phyloP scores from a whole-genome alignment of 164 flowering plant genomes.

The Stephania japonica region DNA sequence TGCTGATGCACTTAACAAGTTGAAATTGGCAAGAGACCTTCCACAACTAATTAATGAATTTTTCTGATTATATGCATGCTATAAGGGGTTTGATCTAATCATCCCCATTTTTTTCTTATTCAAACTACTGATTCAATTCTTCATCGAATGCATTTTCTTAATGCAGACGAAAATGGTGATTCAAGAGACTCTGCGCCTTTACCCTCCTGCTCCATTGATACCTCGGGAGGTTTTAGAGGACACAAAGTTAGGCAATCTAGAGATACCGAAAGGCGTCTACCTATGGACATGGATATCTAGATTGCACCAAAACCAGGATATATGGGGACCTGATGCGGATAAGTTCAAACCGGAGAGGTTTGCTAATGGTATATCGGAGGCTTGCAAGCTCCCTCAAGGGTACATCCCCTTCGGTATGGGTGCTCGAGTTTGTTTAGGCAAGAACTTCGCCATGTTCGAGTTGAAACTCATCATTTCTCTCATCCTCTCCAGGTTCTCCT shows the following conservation, averaged over 20 bases:
- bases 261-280: conserved; percentile 22
- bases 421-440: conserved; percentile 13
- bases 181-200: conserved; percentile 26
- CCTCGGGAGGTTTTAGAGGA: conserved; percentile 20
- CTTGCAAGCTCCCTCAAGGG: conserved; percentile 10
- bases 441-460: conserved; percentile 16
- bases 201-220: conserved; percentile 17
- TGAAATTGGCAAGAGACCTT: conserved; percentile 25
- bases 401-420: conserved; percentile 15
- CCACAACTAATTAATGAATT: not conserved
- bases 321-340: conserved; percentile 17
- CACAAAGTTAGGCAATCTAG: conserved; percentile 16
- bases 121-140: not conserved
- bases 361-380: conserved; percentile 6
- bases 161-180: conserved; percentile 27
- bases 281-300: conserved; percentile 14
- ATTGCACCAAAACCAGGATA: conserved; percentile 15
- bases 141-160: too few species aligned
- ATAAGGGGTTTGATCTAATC: too few species aligned
- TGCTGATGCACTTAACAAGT: conserved; percentile 17
- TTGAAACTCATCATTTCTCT: conserved; percentile 14
- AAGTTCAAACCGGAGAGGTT: conserved; percentile 16
- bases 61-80: too few species aligned
- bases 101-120: not conserved
- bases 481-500: conserved; percentile 10